Conservation (phyloP, 768 basidiomycete species). For the Pulveroboletus sp. region DNA sequence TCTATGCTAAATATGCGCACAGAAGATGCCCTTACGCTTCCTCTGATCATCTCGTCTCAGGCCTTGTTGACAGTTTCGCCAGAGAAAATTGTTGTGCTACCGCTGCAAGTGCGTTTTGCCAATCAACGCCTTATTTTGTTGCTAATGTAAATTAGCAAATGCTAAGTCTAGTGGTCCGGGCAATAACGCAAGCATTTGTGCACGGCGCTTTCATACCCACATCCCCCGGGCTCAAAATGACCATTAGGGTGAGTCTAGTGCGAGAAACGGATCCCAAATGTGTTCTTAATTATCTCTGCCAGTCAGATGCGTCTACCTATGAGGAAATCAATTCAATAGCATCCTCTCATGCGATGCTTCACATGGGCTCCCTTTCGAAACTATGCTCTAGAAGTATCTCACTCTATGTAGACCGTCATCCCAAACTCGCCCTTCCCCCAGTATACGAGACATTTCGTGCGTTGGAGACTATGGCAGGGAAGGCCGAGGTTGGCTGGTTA, state of each 20-base stretch:
- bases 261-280: neutral
- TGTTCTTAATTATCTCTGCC: conserved; percentile 5
- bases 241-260: conserved; percentile 10
- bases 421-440: conserved; percentile 24
- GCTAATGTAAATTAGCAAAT: conserved; percentile 17
- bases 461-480: conserved; percentile 35
- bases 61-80: conserved; percentile 52
- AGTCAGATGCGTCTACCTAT: conserved; percentile 34
- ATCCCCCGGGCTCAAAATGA: conserved; percentile 24
- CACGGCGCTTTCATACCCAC: conserved; percentile 51
- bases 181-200: conserved; percentile 51
- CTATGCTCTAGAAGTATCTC: conserved; percentile 33
- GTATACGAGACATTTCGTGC: conserved; percentile 26
- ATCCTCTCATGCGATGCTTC: conserved; percentile 33
- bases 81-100: conserved; percentile 55
- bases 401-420: conserved; percentile 33
- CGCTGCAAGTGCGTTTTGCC: conserved; percentile 42
- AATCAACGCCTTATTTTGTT: conserved; percentile 16
- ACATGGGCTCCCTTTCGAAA: conserved; percentile 39
- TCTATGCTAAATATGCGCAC: conserved; percentile 8
- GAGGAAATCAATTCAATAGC: conserved; percentile 31
- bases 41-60: conserved; percentile 56
- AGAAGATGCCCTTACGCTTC: conserved; percentile 41
- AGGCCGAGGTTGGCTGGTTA: conserved; percentile 47
- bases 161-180: conserved; percentile 36